Base-by-base conservation (phyloP, 495 filamentous ascomycete species). In the Xylaria venustula region DNA sequence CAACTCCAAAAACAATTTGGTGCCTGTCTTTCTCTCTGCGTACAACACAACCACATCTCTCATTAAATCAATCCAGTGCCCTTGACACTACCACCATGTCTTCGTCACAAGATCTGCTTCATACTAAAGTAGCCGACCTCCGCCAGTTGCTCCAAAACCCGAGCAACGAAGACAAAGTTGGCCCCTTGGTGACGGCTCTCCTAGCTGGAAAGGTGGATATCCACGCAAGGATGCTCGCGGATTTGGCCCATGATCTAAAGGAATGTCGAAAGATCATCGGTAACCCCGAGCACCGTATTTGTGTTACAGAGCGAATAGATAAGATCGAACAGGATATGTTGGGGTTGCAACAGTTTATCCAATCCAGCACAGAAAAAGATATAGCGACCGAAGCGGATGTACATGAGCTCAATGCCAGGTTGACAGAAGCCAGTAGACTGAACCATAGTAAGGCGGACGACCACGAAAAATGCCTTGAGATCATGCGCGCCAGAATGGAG, bases 161-260 rank as follows among this genome's bases (percentile, higher is more conserved):
- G 9, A 22, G 19, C 17, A 54, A 20, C 32, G 32, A 54, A 37
- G 22, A 48, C 0, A 17, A 0, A n/a, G 26, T 61, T 15, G 34
- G n/a, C 1, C 58, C 58, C 15, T 41, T 61, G 32, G 28, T 61
- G 8, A 11, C 41, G 22, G 50, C 50, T 46, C 32, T 61, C 7
- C 36, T 48, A 28, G 58, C 50, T 22, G 28, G 50, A 41, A 28
- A 54, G 20, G 50, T 61, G n/a, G 49, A 61, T 14, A 46, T 54
- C 15, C 41, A 54, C 3, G 40, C 15, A 54, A 45, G 30, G 15
- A 47, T 37, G 32, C 49, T 61, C 4, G 22, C 30, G 1, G 50
- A 48, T 2, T 34, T 61, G 40, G 32, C 28, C 17, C 28, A 15
- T 3, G 34, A 23, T 17, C 9, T 61, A 41, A 25, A 54, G 4